A percentile compares a stretch with the other conserved stretches of the same genome.
phyloP scores from a whole-genome alignment of 441 rosid genomes.

The Manihot esculenta region DNA sequence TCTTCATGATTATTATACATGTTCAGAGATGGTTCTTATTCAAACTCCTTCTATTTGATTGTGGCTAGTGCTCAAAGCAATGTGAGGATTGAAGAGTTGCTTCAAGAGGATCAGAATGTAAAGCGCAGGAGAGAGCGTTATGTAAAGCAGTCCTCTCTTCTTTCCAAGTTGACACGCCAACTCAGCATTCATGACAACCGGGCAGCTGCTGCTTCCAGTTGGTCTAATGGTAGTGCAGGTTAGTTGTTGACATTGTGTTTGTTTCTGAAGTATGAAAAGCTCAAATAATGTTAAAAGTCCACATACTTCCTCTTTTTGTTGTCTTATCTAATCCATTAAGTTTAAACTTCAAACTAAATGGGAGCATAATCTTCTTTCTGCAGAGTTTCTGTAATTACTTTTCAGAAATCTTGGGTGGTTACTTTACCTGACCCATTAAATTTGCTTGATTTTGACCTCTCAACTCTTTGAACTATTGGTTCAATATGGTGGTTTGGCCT shows the following conservation, averaged over 20 bases:
- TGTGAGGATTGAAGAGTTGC: slow-evolving; percentile 76
- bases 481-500: background rate
- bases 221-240: slow-evolving; percentile 72
- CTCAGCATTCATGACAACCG: slow-evolving; percentile 87
- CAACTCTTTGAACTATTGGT: background rate
- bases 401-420: background rate
- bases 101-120: slow-evolving; percentile 84
- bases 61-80: slow-evolving; percentile 67
- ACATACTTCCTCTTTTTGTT: background rate
- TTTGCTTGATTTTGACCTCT: background rate
- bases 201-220: slow-evolving; percentile 83
- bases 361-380: background rate
- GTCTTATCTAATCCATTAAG: background rate
- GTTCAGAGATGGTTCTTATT: background rate
- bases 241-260: background rate
- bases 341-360: background rate
- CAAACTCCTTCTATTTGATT: background rate
- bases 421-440: background rate
- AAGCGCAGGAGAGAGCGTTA: slow-evolving; percentile 73
- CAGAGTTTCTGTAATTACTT: background rate
- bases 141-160: slow-evolving; percentile 81
- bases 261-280: background rate
- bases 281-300: background rate
- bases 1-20: background rate
- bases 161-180: slow-evolving; percentile 77